phyloP scores from a whole-genome alignment of 805 yeast genomes.

The Zygotorulaspora sp. region DNA sequence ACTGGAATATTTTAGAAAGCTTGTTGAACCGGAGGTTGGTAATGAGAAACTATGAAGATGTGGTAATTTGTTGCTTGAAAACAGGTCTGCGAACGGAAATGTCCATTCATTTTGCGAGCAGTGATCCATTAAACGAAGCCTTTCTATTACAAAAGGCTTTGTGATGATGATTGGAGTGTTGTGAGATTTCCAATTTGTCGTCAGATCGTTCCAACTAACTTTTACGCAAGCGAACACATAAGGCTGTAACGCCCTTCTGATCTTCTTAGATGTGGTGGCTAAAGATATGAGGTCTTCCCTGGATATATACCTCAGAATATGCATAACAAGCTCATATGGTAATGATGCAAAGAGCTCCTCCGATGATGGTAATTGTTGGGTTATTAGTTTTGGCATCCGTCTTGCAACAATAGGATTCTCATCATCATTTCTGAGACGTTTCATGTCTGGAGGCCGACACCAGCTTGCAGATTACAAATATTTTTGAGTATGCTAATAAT shows the following conservation, averaged over 20 bases:
- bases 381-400: too few species aligned
- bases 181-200: conserved; percentile 12
- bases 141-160: conserved; percentile 20
- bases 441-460: not conserved
- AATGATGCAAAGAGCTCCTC: conserved; percentile 11
- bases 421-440: not conserved
- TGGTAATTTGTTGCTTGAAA: conserved; percentile 15
- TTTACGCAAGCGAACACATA: conserved; percentile 15
- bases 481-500: too few species aligned
- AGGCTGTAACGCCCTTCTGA: conserved; percentile 14
- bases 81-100: conserved; percentile 30
- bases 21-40: conserved; percentile 32
- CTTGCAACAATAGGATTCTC: too few species aligned
- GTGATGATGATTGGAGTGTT: conserved; percentile 8
- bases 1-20: conserved; percentile 35
- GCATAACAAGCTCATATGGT: conserved; percentile 19
- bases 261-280: conserved; percentile 8
- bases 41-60: conserved; percentile 26
- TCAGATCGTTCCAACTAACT: conserved; percentile 15
- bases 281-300: conserved; percentile 17
- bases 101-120: conserved; percentile 37
- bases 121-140: conserved; percentile 26
- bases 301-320: conserved; percentile 7
- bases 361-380: too few species aligned
- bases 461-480: too few species aligned